Evolutionary conservation across 2,329 filamentous ascomycete genomes (phyloP), one percentile per base, ranked within the genome.

Genomic region (Colletotrichum filicis): DNA sequence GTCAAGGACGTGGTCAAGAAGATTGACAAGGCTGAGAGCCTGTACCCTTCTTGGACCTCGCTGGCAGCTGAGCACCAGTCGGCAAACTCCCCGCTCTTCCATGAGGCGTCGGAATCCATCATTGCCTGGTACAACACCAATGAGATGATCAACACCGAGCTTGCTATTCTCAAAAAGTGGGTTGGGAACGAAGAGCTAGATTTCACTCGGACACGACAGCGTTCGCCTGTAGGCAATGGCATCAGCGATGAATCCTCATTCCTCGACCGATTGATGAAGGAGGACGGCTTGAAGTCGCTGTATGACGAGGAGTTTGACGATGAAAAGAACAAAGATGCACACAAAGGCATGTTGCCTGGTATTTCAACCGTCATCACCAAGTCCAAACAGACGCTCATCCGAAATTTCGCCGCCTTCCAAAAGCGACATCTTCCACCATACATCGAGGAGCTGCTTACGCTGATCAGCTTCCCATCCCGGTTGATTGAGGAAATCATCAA

Each of bases 91-190:
- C 87, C 90, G 35, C 89, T 92, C 35, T 99, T 95, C 83, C 88
- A 90, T 74, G 92, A 95, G 74, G 95, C 95, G 32, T 97, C 93
- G 79, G 94, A 97, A 80, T 93, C 96, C 61, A 93, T 99, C 76
- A 91, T 98, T 74, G 92, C 96, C 3, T 99, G 97, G 97, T 93
- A 98, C 86, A 99, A 98, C 83, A 98, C 95, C 64, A 98, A 95
- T 37, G 92, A 96, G 80, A 91, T 98, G 79, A 98, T 99, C 87
- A 98, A 97, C 81, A 98, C 94, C 2, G 94, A 99, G 82, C 89
- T 99, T 72, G 92, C 92, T 16, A 95, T 98, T 75, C 83, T 99
- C 75, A 95, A 97, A 82, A 95, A 93, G 75, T 99, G 97, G 97
- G 97, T 99, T 30, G 97, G 97, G 67, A 99, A 99, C 79, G 92